Evolutionary conservation across 176 grass and related monocot genomes (phyloP).

Genomic region (Alopecurus myosuroides): DNA sequence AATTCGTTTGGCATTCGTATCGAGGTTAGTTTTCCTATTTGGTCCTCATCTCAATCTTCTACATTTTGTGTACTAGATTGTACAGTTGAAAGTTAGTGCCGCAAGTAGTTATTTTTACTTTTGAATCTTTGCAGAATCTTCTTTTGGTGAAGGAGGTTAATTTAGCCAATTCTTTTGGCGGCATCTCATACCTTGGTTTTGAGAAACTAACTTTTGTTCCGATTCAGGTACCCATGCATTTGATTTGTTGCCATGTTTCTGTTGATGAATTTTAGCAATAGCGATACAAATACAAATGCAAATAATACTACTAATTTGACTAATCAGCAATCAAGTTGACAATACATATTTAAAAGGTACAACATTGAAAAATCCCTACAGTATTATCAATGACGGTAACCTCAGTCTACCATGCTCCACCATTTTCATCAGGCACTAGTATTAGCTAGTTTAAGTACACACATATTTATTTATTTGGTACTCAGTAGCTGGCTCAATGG

Average conservation of each 20-base stretch:
- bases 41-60: neutral
- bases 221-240: slow-evolving; percentile 67
- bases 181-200: slow-evolving; percentile 81
- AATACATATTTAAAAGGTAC: neutral
- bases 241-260: slow-evolving; percentile 15
- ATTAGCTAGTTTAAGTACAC: neutral
- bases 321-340: neutral
- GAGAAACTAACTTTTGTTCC: slow-evolving; percentile 97
- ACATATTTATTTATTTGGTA: neutral
- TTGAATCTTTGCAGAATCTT: slow-evolving; percentile 70
- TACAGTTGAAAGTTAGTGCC: neutral
- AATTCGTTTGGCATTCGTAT: slow-evolving; percentile 95
- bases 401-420: neutral
- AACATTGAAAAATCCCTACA: neutral
- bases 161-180: slow-evolving; percentile 81
- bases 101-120: neutral
- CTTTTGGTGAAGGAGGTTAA: slow-evolving; percentile 70
- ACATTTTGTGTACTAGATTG: neutral
- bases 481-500: neutral
- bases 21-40: slow-evolving; percentile 49
- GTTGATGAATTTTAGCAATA: neutral
- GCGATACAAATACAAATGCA: neutral
- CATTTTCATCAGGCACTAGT: neutral
- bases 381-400: neutral
- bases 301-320: neutral